Evolutionary conservation across 169 alveolate genomes (phyloP), one percentile per base, ranked within the genome.

Genomic region (Cytauxzoon felis): DNA sequence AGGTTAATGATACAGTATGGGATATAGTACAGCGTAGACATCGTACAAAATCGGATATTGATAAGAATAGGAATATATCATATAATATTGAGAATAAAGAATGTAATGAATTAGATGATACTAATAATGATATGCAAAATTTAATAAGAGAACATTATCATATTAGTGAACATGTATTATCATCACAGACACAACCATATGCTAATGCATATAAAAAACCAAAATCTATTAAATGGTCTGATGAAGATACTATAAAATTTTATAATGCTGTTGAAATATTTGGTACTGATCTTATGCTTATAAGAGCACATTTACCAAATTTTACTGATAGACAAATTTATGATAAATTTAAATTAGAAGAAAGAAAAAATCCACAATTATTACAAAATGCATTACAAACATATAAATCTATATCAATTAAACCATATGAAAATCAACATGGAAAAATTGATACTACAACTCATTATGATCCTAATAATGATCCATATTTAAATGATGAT

Each of bases 261-360:
- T 85, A 80, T 59, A 67, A 80, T 32, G 91, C 89, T 3, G 61
- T 85, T 30, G 82, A 79, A 36, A 80, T 66, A 72, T 85, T 85
- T 49, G 91, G 91, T 5, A 49, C 80, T 23, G 91, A 85, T 60
- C 68, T 85, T 49, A 66, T 85, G 66, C 69, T 85, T 81, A 88
- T 85, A 9, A 42, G 88, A 38, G 85, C 89, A 29, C 57, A 80
- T 47, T 61, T 85, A 18, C 89, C 91, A 40, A 76, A 79, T 34
- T 85, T 75, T 51, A 59, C 89, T 6, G 91, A 80, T 53, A 57
- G 73, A 38, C 91, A 85, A 59, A 68, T 85, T 45, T 69, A 85
- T 19, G 89, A 75, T 69, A 85, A 85, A 66, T 85, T 80, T 61
- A 85, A 85, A 51, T 53, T 64, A 27, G 91, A 85, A 57, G 87